Base-by-base conservation (phyloP, 2,329 filamentous ascomycete genomes). In the Aureobasidium musti region DNA sequence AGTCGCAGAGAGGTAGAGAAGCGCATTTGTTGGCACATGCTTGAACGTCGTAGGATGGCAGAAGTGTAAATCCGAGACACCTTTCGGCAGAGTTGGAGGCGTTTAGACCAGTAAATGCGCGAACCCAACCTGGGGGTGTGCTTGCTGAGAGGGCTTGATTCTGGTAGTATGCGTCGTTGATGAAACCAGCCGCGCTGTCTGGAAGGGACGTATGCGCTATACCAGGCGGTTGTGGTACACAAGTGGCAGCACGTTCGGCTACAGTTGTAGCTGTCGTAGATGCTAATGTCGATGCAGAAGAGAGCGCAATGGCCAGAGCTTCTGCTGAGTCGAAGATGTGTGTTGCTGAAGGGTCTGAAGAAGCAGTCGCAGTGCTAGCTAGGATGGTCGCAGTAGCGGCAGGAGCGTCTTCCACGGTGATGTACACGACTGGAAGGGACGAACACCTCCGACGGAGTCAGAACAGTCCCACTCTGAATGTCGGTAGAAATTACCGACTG, bases 1-100 rank as follows among this genome's bases (percentile, higher is more conserved):
- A 60, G 57, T 65, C 28, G 61, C 67, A 68, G 21, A 53, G 54
- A 8, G 43, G 11, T 23, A 67, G 50, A 43, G 60, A 21, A 43
- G 59, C 28, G 28, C 54, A 57, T 13, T 43, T 57, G 54, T 5
- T 41, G 3, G 35, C n/a, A 37, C 54, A 57, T 2, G 21, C 35
- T 23, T 43, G 23, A 2, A 37, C 23, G n/a, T 57, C 54, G 54
- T 41, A 57, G 21, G 35, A 41, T 21, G 54, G 6, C 2, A 57
- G 11, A 2, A 57, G 54, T 6, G 54, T 39, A 17, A 41, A 57
- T 8, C 54, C 54, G 2, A 41, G 19, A n/a, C 21, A 57, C 3
- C 21, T 41, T 1, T 57, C 54, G 19, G 54, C 54, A 39, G 54
- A 57, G 37, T 57, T 57, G 6, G 54, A 57, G 6, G 54, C 54